Base-by-base conservation (phyloP, 78 protist species). In the Dictyostelium intermedium region DNA sequence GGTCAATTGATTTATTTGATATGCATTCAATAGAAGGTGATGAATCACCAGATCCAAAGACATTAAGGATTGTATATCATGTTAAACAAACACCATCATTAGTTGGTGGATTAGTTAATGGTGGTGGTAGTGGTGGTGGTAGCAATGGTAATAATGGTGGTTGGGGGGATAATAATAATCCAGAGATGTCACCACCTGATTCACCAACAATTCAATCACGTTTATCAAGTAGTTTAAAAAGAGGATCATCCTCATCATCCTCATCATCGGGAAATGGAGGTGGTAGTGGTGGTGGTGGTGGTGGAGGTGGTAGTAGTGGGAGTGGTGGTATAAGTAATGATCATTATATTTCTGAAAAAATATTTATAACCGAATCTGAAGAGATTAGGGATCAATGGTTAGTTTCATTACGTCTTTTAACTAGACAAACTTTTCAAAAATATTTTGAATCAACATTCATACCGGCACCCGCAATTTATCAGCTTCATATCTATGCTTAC, bases 321-420 rank as follows among this genome's bases (percentile, higher is more conserved):
- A 60, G 6, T 60, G 70, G 73, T n/a, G 73, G 73, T 16, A 63
- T 63, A 10, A 16, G 43, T 14, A 39, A 56, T 37, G 79, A 80
- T 14, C 47, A 20, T 60, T 85, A 69, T 60, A 76, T 85, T 0
- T 32, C 74, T 16, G 93, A 89, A 14, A 89, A 89, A 84, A n/a
- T 89, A 9, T 66, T 78, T 8, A 69, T 89, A 18, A 80, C 86
- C 10, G 93, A 89, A 41, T 69, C 87, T 4, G 93, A 89, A 32
- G 93, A 89, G 11, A 80, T 70, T 13, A 39, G 93, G 23, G 93
- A 89, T 69, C 93, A 89, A 11, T 89, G 93, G 93, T 80, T 89
- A 30, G 70, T 89, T 14, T 82, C 93, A 37, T 41, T 89, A 25
- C 63, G 77, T 9, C 56, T 66, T 5, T 35, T 89, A 34, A 69